A percentile compares a stretch with the other conserved stretches of the same genome.
phyloP scores from a whole-genome alignment of 1,284 basidiomycete genomes.

The Megacollybia platyphylla region DNA sequence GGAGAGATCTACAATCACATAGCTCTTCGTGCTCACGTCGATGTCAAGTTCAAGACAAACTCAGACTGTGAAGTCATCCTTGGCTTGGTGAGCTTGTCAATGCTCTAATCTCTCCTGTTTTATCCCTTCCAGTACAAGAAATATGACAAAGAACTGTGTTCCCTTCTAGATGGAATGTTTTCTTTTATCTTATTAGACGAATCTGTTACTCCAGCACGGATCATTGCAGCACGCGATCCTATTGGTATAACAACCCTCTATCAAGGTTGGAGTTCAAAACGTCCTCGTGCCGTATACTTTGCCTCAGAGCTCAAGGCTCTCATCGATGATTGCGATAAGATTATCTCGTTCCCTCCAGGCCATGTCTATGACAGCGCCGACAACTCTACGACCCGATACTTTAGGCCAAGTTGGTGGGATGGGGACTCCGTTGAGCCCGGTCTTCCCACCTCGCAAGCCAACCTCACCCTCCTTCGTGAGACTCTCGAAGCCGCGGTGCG shows the following conservation, averaged over 20 bases:
- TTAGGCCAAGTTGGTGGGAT: conserved; percentile 77
- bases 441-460: conserved; percentile 54
- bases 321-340: conserved; percentile 86
- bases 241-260: conserved; percentile 98
- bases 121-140: conserved; percentile 60
- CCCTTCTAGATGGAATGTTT: conserved; percentile 95
- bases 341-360: conserved; percentile 94
- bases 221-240: conserved; percentile 95
- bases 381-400: conserved; percentile 71
- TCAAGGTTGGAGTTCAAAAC: conserved; percentile 84
- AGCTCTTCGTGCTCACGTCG: conserved; percentile 59
- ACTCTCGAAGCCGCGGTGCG: conserved; percentile 86
- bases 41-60: conserved; percentile 88
- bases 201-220: conserved; percentile 75
- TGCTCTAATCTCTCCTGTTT: conserved; percentile 1
- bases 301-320: conserved; percentile 95
- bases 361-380: conserved; percentile 86
- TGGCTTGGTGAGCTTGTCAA: conserved; percentile 52
- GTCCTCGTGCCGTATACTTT: conserved; percentile 84
- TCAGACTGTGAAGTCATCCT: conserved; percentile 99
- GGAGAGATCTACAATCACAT: conserved; percentile 99
- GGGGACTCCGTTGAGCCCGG: conserved; percentile 52
- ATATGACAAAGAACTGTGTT: conserved; percentile 66
- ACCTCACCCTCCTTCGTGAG: conserved; percentile 68
- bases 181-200: conserved; percentile 96